Evolutionary conservation across 2,329 filamentous ascomycete genomes (phyloP).

Genomic region (Westerdykella sp.): DNA sequence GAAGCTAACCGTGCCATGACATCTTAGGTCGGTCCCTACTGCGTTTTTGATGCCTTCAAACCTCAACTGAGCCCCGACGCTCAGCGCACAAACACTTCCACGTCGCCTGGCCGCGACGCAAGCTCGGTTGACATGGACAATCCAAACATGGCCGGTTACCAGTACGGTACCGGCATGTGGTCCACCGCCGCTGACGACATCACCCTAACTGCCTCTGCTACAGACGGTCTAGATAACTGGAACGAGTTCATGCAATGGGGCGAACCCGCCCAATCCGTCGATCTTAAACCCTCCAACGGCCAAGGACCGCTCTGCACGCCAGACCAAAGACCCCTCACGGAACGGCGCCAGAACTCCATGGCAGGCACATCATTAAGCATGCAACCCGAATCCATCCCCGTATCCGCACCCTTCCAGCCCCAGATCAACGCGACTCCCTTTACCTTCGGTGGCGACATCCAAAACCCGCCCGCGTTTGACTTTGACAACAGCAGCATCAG

Average conservation of each 20-base stretch:
- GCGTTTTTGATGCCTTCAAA: constrained; percentile 33
- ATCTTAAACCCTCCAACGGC: constrained; percentile 19
- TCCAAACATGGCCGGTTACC: constrained; percentile 31
- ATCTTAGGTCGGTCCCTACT: constrained; percentile 35
- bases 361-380: constrained; percentile 11
- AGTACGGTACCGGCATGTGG: constrained; percentile 25
- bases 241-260: constrained; percentile 47
- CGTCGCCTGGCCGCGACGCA: constrained; percentile 1
- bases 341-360: constrained; percentile 20
- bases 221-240: constrained; percentile 37
- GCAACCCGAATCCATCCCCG: constrained; percentile 4
- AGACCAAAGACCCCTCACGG: constrained; percentile 18
- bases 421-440: constrained; percentile 17
- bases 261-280: constrained; percentile 31
- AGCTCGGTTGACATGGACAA: constrained; percentile 26
- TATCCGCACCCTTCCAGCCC: not conserved
- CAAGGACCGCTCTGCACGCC: constrained; percentile 25
- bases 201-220: constrained; percentile 23
- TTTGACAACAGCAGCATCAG: constrained; percentile 27
- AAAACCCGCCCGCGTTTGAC: constrained; percentile 30
- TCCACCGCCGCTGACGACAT: constrained; percentile 29
- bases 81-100: constrained; percentile 6
- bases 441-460: constrained; percentile 29
- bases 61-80: constrained; percentile 18
- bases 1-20: constrained; percentile 21